phyloP scores from a whole-genome alignment of 2,329 filamentous ascomycete species.

The Pyrenophora graminea region DNA sequence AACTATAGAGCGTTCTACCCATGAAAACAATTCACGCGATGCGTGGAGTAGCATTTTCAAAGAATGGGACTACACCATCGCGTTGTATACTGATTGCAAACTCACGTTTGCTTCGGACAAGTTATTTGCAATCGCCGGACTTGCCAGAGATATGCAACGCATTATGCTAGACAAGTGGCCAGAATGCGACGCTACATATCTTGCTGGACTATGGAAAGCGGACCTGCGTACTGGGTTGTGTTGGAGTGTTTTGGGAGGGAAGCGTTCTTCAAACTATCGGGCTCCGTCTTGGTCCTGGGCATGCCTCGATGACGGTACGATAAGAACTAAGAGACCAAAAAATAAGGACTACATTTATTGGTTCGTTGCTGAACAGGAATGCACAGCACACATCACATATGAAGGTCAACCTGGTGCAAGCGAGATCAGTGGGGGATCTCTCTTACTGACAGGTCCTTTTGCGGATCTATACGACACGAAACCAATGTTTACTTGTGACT shows the following conservation, averaged over 20 bases:
- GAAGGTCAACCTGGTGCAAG: too few species aligned
- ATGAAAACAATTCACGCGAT: too few species aligned
- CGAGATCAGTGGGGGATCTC: too few species aligned
- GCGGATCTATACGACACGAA: too few species aligned
- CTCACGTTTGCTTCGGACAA: neutral
- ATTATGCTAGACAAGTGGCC: neutral
- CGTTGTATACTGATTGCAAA: neutral
- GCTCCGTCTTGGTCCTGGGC: neutral
- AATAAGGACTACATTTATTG: too few species aligned
- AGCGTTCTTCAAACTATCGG: neutral
- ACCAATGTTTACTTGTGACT: too few species aligned
- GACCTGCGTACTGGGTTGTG: neutral
- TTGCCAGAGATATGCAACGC: neutral
- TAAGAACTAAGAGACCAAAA: too few species aligned
- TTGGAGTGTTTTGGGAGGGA: fast-evolving
- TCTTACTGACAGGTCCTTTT: too few species aligned
- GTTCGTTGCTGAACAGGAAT: too few species aligned
- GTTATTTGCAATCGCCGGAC: neutral
- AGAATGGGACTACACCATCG: neutral
- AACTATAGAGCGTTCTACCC: too few species aligned
- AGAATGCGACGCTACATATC: neutral
- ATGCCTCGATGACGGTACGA: too few species aligned
- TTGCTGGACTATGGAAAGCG: neutral
- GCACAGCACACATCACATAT: too few species aligned
- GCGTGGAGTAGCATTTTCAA: neutral